Evolutionary conservation across 2,329 filamentous ascomycete species (phyloP).

Genomic region (Ceratocystis harringtonii): DNA sequence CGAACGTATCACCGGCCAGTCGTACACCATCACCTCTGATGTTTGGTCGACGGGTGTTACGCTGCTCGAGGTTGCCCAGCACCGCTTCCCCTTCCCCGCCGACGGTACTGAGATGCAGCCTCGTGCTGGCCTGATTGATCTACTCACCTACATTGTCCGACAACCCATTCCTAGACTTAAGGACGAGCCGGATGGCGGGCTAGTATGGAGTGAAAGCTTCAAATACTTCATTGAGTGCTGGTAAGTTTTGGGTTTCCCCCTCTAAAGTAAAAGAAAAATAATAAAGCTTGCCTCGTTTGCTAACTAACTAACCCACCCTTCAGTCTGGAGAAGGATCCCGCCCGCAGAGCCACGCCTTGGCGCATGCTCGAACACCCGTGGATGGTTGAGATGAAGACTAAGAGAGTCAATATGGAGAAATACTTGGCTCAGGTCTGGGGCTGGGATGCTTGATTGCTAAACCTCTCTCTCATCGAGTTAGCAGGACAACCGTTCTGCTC

Average conservation of each 20-base stretch:
- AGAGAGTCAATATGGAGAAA: slow-evolving; percentile 93
- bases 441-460: slow-evolving; percentile 46
- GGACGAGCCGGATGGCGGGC: slow-evolving; percentile 77
- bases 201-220: slow-evolving; percentile 93
- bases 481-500: background rate
- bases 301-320: background rate
- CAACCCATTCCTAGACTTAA: slow-evolving; percentile 92
- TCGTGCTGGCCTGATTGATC: slow-evolving; percentile 78
- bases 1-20: slow-evolving; percentile 92
- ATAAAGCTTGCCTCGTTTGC: slow-evolving; percentile 7
- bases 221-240: slow-evolving; percentile 99
- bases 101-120: slow-evolving; percentile 94
- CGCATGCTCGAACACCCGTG: slow-evolving; percentile 98
- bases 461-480: background rate
- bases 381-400: slow-evolving; percentile 92
- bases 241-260: slow-evolving; percentile 40
- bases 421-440: slow-evolving; percentile 95
- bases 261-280: no score
- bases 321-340: slow-evolving; percentile 86
- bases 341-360: slow-evolving; percentile 82
- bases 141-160: slow-evolving; percentile 92
- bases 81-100: slow-evolving; percentile 94
- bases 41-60: slow-evolving; percentile 98
- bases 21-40: slow-evolving; percentile 95
- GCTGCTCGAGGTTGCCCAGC: slow-evolving; percentile 95